Evolutionary conservation across 2,329 filamentous ascomycete genomes (phyloP), one percentile per base, ranked within the genome.

Genomic region (Exophiala viscosa): DNA sequence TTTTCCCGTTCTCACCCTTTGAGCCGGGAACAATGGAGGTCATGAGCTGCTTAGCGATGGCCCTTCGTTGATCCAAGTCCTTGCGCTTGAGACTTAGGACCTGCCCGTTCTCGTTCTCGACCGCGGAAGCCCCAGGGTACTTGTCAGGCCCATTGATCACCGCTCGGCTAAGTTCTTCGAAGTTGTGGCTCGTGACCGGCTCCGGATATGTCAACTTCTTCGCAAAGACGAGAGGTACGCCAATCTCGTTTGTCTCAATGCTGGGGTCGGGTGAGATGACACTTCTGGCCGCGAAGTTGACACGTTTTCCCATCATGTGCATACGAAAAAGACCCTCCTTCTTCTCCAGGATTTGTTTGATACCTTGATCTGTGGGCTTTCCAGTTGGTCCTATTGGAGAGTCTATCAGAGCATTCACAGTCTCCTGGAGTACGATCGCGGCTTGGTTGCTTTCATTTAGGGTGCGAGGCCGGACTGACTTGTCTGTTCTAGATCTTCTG

Each of bases 261-360:
- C 97, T 99, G 2, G 93, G 93, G 67, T 99, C 93, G 0, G 93
- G 93, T 8, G 92, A 97, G 63, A 99, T 99, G 69, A 99, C 93
- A 79, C 88, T 95, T 69, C 93, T 87, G 34, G 93, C 93, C 45
- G 93, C 93, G 69, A 93, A 97, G 70, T 99, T 97, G 73, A 99
- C 93, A 76, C 93, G 90, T 78, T 99, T 99, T 56, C 93, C 93
- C 93, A 99, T 99, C 93, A 99, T 97, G 72, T 99, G 96, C 77
- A 96, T 97, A 64, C 93, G 82, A 77, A 99, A 99, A 28, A 99
- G 79, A 60, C 93, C 93, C 67, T 99, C 95, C 73, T 99, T 99
- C 78, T 99, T 99, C 73, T 99, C 93, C 23, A 99, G 79, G 67
- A 91, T 87, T 68, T 99, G 93, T 73, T 99, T 99, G 73, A 99